Conservation (phyloP, 169 alveolate genomes). For the Cryptosporidium sp. region DNA sequence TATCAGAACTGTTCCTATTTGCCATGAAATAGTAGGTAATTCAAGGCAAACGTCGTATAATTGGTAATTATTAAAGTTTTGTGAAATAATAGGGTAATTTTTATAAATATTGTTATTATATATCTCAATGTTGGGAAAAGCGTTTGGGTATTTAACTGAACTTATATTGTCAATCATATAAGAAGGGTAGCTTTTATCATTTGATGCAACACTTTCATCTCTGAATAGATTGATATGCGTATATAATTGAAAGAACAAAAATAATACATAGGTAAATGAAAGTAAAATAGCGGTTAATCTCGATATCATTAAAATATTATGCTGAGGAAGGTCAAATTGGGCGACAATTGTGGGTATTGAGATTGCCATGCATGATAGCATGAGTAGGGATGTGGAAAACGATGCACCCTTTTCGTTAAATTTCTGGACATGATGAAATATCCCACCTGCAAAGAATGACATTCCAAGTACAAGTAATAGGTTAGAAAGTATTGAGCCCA, state of each 20-base stretch:
- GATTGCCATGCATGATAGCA: constrained; percentile 85
- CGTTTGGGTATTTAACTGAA: not conserved
- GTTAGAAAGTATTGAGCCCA: constrained; percentile 89
- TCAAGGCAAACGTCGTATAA: constrained; percentile 76
- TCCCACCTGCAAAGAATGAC: constrained; percentile 91
- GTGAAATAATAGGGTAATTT: constrained; percentile 6
- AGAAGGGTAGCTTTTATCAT: not conserved
- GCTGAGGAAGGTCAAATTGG: constrained; percentile 62
- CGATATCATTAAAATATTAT: constrained; percentile 82
- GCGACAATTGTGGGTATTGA: constrained; percentile 85
- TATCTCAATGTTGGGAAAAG: constrained; percentile 8
- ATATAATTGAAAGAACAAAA: constrained; percentile 85
- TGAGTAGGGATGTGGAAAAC: constrained; percentile 84
- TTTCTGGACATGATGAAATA: constrained; percentile 85
- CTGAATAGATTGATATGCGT: constrained; percentile 85
- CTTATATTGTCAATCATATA: not conserved
- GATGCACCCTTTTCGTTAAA: constrained; percentile 89
- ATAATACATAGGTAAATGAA: constrained; percentile 82
- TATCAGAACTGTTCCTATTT: constrained; percentile 78
- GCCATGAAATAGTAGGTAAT: constrained; percentile 79
- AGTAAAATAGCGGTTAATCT: constrained; percentile 85
- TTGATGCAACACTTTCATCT: constrained; percentile 78
- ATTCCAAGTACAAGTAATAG: constrained; percentile 87
- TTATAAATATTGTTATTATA: not conserved
- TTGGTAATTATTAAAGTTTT: constrained; percentile 17